These are phyloP conservation scores for Eucalyptus curtisii DNA, from an alignment of 345 rosid species.

Conservation along the genomic window DNA sequence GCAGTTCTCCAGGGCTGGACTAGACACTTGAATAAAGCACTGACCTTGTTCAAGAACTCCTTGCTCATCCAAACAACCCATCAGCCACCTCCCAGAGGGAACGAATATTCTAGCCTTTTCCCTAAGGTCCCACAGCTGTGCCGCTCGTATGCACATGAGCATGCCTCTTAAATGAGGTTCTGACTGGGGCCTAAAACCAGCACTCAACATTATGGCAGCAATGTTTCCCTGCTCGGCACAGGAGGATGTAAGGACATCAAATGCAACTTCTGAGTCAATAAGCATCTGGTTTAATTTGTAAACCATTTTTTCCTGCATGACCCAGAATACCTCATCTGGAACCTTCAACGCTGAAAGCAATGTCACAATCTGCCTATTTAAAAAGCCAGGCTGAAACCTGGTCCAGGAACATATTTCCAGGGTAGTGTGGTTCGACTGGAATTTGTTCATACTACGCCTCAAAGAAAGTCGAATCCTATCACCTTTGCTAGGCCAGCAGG, in stretches of 20 bases:
- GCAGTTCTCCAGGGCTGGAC: slow-evolving; percentile 56
- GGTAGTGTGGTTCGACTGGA: slow-evolving; percentile 47
- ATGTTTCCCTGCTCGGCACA: slow-evolving; percentile 73
- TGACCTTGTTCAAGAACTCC: slow-evolving; percentile 82
- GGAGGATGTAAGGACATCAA: slow-evolving; percentile 72
- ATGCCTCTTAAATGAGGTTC: slow-evolving; percentile 91
- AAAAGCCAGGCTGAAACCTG: slow-evolving; percentile 88
- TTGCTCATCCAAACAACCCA: slow-evolving; percentile 86
- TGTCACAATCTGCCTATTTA: slow-evolving; percentile 82
- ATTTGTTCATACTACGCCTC: slow-evolving; percentile 76
- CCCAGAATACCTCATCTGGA: slow-evolving; percentile 66
- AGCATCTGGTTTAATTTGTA: slow-evolving; percentile 54
- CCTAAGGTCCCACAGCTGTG: slow-evolving; percentile 83
- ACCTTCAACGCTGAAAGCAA: slow-evolving; percentile 55
- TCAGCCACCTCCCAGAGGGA: slow-evolving; percentile 77
- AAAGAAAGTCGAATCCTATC: slow-evolving; percentile 53
- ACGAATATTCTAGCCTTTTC: slow-evolving; percentile 93
- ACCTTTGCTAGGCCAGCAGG: slow-evolving; percentile 73
- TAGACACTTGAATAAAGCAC: slow-evolving; percentile 87
- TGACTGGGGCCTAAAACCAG: slow-evolving; percentile 64
- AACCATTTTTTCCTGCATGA: slow-evolving; percentile 66
- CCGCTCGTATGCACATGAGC: slow-evolving; percentile 82
- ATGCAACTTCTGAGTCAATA: slow-evolving; percentile 62
- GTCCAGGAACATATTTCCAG: slow-evolving; percentile 95
- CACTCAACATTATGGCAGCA: slow-evolving; percentile 90